phyloP scores from a whole-genome alignment of 2,329 filamentous ascomycete species.

The Pyricularia grisea region DNA sequence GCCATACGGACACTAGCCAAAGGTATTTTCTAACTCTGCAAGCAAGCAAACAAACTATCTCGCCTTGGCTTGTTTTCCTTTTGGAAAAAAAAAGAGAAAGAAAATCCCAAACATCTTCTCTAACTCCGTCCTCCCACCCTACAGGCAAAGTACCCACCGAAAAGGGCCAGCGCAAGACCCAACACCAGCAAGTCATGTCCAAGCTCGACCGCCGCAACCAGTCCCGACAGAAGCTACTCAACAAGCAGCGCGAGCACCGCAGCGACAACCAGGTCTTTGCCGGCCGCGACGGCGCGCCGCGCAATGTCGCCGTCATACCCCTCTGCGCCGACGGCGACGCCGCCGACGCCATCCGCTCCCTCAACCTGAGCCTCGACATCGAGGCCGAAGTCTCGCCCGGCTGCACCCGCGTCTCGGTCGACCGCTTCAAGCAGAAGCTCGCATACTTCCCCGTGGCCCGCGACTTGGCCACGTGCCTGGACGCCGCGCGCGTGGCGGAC shows the following conservation, averaged over 20 bases:
- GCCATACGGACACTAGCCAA: conserved; percentile 77
- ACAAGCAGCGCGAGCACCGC: conserved; percentile 75
- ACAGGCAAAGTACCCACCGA: conserved; percentile 72
- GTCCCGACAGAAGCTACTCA: conserved; percentile 77
- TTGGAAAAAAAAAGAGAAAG: neutral
- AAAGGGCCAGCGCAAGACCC: conserved; percentile 61
- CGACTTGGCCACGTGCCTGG: conserved; percentile 68
- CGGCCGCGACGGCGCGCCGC: conserved; percentile 78
- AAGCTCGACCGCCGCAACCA: conserved; percentile 94
- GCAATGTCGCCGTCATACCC: conserved; percentile 81
- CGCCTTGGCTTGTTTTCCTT: neutral
- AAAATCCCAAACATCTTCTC: neutral
- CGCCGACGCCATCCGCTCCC: conserved; percentile 52
- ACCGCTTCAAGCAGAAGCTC: conserved; percentile 90
- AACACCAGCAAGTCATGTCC: conserved; percentile 93
- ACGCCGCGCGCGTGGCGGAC: conserved; percentile 81
- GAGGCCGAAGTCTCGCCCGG: conserved; percentile 45
- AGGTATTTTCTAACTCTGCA: conserved; percentile 39
- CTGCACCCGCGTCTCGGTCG: conserved; percentile 59
- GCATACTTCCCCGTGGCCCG: conserved; percentile 71
- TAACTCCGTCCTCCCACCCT: neutral
- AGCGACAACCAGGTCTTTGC: conserved; percentile 72
- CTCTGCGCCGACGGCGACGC: conserved; percentile 66
- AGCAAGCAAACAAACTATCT: neutral
- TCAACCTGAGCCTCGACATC: conserved; percentile 76